Evolutionary conservation across 192 early-diverging fungal genomes (phyloP), one percentile per base, ranked within the genome.

Genomic region (Podila minutissima): DNA sequence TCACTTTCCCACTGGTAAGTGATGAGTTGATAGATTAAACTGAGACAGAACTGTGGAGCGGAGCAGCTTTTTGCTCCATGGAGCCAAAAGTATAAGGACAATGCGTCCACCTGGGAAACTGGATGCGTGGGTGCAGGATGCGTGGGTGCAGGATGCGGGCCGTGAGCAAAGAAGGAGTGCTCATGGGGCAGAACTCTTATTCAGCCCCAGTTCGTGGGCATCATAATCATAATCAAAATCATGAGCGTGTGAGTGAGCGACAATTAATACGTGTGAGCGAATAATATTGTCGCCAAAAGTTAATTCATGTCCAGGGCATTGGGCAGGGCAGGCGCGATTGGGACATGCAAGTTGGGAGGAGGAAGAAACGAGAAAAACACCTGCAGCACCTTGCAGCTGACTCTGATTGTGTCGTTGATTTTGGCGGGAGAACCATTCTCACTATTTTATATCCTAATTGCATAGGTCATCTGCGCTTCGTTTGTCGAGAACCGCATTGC

Each of bases 1-100:
- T 85, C 51, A 71, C 74, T 5, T 74, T 85, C 62, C 79, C 84
- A 10, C 35, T 78, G 64, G 84, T 85, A 78, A 82, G 74, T 28
- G 31, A 57, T 82, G 77, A 82, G 74, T 28, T 28, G 31, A 57
- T 24, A 38, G 17, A 49, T 46, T 66, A 17, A 48, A 6, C 59
- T 26, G 55, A 58, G 12, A 28, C n/a, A 28, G 6, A 24, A 55
- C 2, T n/a, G n/a, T 37, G 35, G 35, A 37, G 35, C 35, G 1
- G 28, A 20, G 3, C 15, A 31, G 50, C 35, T 57, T 55, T 55
- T 32, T 67, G 48, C 53, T 38, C 22, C 20, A 32, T 24, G 31
- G 64, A 20, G 19, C 4, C 41, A 10, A 32, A 32, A 28, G 29
- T 7, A 33, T 22, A 51, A 29, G 48, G 15, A 48, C 10, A 26